A percentile compares a stretch with the other conserved stretches of the same genome.
Evolutionary conservation across 768 basidiomycete genomes (phyloP).

Genomic region (Trametes villosa): DNA sequence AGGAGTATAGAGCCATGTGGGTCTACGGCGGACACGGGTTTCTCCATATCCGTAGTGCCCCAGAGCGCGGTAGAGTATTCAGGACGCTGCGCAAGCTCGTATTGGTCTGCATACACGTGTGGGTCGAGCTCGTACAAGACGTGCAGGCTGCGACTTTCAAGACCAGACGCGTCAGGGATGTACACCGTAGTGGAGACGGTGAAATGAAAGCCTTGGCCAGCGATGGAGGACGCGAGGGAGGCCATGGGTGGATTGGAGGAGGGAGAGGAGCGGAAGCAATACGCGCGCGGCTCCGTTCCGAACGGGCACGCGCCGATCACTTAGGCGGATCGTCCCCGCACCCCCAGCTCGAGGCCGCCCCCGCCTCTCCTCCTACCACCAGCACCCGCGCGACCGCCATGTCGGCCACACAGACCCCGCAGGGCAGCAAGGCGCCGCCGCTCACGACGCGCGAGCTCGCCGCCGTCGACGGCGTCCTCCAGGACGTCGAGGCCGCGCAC

Average conservation of each 20-base stretch:
- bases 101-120: slow-evolving; percentile 47
- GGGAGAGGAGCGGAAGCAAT: slow-evolving; percentile 13
- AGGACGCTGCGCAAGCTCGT: slow-evolving; percentile 43
- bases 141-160: slow-evolving; percentile 34
- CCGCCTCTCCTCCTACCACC: not conserved
- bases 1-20: slow-evolving; percentile 34
- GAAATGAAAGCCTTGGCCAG: slow-evolving; percentile 32
- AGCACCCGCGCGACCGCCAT: slow-evolving; percentile 3
- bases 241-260: slow-evolving; percentile 7
- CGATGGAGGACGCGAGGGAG: slow-evolving; percentile 26
- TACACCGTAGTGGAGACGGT: slow-evolving; percentile 20
- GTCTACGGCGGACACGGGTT: slow-evolving; percentile 44
- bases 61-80: slow-evolving; percentile 39
- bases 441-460: slow-evolving; percentile 50
- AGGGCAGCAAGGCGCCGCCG: slow-evolving; percentile 14
- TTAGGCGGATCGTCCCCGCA: not conserved
- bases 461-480: slow-evolving; percentile 54
- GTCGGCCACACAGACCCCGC: slow-evolving; percentile 27
- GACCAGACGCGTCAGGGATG: not conserved
- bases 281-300: slow-evolving; percentile 8
- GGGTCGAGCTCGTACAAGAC: slow-evolving; percentile 43
- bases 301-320: slow-evolving; percentile 5
- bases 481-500: slow-evolving; percentile 55
- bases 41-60: slow-evolving; percentile 47
- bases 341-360: not conserved